Evolutionary conservation across 441 rosid species (phyloP).

Genomic region (Erodium chrysanthum): DNA sequence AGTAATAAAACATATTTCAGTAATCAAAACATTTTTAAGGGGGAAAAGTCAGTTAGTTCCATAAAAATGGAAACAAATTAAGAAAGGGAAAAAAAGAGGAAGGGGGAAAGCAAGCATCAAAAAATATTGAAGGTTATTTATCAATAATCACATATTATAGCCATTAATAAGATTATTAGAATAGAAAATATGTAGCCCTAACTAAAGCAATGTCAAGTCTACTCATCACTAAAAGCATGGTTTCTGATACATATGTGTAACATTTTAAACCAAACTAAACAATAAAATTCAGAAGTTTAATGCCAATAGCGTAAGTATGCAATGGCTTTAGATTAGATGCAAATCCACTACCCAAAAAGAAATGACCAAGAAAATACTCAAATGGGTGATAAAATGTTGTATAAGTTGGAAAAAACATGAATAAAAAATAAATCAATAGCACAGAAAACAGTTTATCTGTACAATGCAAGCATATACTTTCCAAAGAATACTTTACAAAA

Average conservation of each 20-base stretch:
- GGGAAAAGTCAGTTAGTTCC: background rate
- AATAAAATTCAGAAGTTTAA: background rate
- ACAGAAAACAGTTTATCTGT: background rate
- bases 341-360: background rate
- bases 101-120: background rate
- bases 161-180: no score
- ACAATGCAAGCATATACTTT: background rate
- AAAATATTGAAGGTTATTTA: background rate
- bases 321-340: background rate
- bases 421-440: background rate
- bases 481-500: background rate
- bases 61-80: background rate
- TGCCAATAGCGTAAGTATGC: background rate
- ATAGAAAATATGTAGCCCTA: background rate
- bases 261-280: background rate
- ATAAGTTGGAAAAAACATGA: background rate
- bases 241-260: background rate
- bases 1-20: conserved; percentile 17
- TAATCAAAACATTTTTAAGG: conserved; percentile 13
- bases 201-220: background rate
- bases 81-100: background rate
- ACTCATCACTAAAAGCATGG: background rate
- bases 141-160: background rate
- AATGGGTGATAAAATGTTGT: background rate
- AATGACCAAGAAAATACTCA: background rate